Evolutionary conservation across 2,329 filamentous ascomycete genomes (phyloP).

Genomic region (Cryphonectria carpinicola): DNA sequence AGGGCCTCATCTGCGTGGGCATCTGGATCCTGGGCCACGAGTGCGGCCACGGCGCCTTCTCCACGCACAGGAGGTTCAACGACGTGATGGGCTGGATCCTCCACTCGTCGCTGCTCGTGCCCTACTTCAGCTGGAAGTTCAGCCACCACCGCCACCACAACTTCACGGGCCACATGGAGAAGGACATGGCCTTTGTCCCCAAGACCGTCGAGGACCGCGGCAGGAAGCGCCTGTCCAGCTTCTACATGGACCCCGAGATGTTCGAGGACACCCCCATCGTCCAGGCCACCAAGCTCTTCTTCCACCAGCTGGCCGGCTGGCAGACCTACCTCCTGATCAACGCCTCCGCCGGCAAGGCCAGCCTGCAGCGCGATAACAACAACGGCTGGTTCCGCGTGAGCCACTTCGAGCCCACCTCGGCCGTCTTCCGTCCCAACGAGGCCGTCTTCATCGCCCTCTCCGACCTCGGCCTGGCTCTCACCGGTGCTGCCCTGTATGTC

Average conservation of each 20-base stretch:
- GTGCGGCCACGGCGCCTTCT: slow-evolving; percentile 71
- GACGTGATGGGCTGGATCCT: slow-evolving; percentile 64
- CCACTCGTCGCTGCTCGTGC: slow-evolving; percentile 69
- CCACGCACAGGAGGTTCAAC: slow-evolving; percentile 59
- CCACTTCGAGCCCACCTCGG: slow-evolving; percentile 66
- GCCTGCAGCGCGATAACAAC: slow-evolving; percentile 48
- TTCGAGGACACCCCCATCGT: slow-evolving; percentile 67
- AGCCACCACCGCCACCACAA: slow-evolving; percentile 72
- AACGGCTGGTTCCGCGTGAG: slow-evolving; percentile 47
- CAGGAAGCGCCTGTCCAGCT: slow-evolving; percentile 41
- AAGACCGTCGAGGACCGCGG: slow-evolving; percentile 45
- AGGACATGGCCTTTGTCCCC: slow-evolving; percentile 69
- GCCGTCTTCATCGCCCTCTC: slow-evolving; percentile 59
- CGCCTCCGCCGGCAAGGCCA: slow-evolving; percentile 52
- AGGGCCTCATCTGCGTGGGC: slow-evolving; percentile 69
- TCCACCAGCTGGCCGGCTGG: slow-evolving; percentile 69
- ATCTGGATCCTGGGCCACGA: slow-evolving; percentile 75
- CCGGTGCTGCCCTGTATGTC: slow-evolving; percentile 54
- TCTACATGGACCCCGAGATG: slow-evolving; percentile 54
- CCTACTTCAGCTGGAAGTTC: slow-evolving; percentile 75
- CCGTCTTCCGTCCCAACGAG: slow-evolving; percentile 63
- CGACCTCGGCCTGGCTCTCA: slow-evolving; percentile 62
- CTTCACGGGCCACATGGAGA: slow-evolving; percentile 69
- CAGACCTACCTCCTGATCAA: slow-evolving; percentile 67
- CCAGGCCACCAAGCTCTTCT: slow-evolving; percentile 56